Conservation (phyloP, 1,139 yeast genomes). For the Lipomyces yarrowii region DNA sequence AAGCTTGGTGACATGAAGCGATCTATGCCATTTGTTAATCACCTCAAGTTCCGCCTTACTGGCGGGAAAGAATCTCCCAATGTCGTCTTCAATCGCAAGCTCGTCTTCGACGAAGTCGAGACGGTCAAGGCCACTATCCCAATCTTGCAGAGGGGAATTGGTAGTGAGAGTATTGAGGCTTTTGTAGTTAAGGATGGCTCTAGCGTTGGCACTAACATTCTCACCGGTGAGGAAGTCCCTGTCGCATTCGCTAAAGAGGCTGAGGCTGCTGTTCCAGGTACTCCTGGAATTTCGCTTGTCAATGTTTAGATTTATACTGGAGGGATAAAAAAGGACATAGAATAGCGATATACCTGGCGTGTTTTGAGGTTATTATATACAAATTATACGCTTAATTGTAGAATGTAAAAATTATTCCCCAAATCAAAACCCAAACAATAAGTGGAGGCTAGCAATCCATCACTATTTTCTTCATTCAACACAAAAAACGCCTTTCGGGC, state of each 20-base stretch:
- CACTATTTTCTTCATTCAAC: neutral
- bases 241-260: constrained; percentile 69
- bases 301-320: constrained; percentile 45
- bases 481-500: neutral
- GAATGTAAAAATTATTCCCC: neutral
- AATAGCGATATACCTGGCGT: neutral
- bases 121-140: constrained; percentile 58
- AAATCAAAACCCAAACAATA: neutral
- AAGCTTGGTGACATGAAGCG: constrained; percentile 66
- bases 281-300: constrained; percentile 79
- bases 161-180: constrained; percentile 59
- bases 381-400: neutral
- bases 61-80: constrained; percentile 62
- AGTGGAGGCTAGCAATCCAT: neutral
- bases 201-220: constrained; percentile 62
- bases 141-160: constrained; percentile 59
- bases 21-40: constrained; percentile 95
- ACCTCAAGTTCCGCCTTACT: constrained; percentile 69
- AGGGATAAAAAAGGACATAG: neutral
- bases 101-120: constrained; percentile 76
- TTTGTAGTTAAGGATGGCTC: constrained; percentile 62
- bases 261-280: constrained; percentile 89
- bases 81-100: constrained; percentile 83
- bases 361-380: neutral
- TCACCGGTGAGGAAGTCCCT: constrained; percentile 71